Evolutionary conservation across 2,329 filamentous ascomycete genomes (phyloP).

Genomic region (Colletotrichum sp.): DNA sequence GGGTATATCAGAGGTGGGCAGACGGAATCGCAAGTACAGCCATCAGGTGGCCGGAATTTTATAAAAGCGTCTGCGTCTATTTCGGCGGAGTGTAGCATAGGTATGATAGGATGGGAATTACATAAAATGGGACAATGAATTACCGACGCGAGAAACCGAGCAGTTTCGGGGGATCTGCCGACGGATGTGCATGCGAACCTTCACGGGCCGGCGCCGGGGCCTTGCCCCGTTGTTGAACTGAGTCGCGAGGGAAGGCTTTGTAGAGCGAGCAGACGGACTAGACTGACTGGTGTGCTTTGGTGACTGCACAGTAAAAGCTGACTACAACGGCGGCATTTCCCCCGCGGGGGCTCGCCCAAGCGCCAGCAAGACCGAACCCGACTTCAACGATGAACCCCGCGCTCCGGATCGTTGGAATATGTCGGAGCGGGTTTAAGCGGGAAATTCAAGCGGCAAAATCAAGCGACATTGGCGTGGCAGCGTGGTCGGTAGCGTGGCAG

Average conservation of each 20-base stretch:
- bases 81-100: conserved; percentile 10
- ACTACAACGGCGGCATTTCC: not conserved
- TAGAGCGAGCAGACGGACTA: not conserved
- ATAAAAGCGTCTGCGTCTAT: conserved; percentile 13
- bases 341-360: not conserved
- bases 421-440: not conserved
- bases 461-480: not conserved
- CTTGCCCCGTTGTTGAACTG: not conserved
- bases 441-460: not conserved
- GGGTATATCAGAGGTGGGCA: not conserved
- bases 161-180: not conserved
- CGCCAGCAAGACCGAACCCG: not conserved
- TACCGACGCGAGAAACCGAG: not conserved
- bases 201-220: not conserved
- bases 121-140: conserved; percentile 10
- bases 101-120: conserved; percentile 10
- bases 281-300: not conserved
- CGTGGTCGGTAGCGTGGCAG: not conserved
- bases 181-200: not conserved
- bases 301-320: not conserved
- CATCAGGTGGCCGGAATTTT: not conserved
- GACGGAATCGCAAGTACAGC: not conserved
- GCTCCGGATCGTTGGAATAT: not conserved
- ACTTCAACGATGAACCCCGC: conserved; percentile 1
- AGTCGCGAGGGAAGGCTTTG: not conserved